phyloP scores from a whole-genome alignment of 148 eudicot genomes.

The Vaccinium myrtillus region DNA sequence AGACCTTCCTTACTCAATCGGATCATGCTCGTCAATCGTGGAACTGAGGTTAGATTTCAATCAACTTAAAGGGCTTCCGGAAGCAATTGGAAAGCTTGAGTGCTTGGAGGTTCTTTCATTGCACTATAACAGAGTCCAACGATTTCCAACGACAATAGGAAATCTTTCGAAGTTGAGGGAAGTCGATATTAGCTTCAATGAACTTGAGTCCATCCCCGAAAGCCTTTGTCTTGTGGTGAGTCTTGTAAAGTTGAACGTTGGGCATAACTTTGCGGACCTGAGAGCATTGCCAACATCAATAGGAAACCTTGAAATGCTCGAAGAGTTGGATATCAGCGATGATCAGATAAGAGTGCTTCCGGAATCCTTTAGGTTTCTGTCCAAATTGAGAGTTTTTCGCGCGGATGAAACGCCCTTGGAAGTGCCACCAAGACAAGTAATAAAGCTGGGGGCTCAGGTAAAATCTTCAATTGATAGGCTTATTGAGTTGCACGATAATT shows the following conservation, averaged over 20 bases:
- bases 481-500: not conserved
- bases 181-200: conserved; percentile 66
- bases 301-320: conserved; percentile 63
- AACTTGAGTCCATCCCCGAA: conserved; percentile 63
- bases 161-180: conserved; percentile 46
- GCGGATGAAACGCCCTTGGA: conserved; percentile 71
- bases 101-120: conserved; percentile 46
- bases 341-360: conserved; percentile 67
- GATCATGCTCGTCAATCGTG: conserved; percentile 52
- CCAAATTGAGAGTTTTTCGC: conserved; percentile 47
- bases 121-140: conserved; percentile 53
- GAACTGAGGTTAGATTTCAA: conserved; percentile 71
- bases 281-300: conserved; percentile 57
- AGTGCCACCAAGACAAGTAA: conserved; percentile 54
- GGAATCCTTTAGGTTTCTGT: conserved; percentile 54
- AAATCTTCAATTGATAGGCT: not conserved
- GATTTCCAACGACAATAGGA: conserved; percentile 63
- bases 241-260: conserved; percentile 54
- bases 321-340: conserved; percentile 66
- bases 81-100: conserved; percentile 55
- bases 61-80: conserved; percentile 61
- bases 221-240: conserved; percentile 48
- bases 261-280: conserved; percentile 74
- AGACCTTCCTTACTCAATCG: conserved; percentile 62
- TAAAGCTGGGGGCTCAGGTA: conserved; percentile 67